Evolutionary conservation across 1,284 basidiomycete genomes (phyloP), one percentile per base, ranked within the genome.

Genomic region (Chalciporus sp.): DNA sequence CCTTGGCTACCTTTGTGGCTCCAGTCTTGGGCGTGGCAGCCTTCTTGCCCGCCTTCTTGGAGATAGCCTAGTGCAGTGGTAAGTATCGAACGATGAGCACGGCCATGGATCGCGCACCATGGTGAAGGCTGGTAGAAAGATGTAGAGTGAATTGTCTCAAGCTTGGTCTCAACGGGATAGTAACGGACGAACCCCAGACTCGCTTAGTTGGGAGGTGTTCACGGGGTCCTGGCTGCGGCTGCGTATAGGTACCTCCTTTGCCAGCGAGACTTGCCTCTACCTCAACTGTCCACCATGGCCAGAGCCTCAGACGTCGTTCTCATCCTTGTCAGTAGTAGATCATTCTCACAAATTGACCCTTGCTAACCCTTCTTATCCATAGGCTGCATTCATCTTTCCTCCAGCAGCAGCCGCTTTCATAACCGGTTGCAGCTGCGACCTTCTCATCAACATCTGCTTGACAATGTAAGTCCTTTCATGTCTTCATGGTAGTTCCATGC

Each of bases 31-130:
- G 72, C 61, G 81, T 78, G 60, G 81, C 78, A 49, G 80, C 85
- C 78, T 94, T 95, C 83, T 94, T 95, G 41, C 88, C 92, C 52
- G 92, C 92, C 77, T 94, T 95, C 82, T 94, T 94, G 40, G 91
- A 93, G 63, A 86, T 84, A 52, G 92, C 93, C 93, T 95, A 62
- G 4, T 48, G 20, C 27, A 23, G 44, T 12, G 5, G 42, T 66
- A 8, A 63, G 47, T 16, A 42, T 14, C 17, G 50, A 10, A 37
- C 3, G n/a, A 9, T 8, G 8, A 47, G 40, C 26, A 31, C 12
- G 26, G 42, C 20, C 26, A 20, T 3, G 23, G 5, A 19, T 33
- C 29, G 42, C 67, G 52, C 42, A 69, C 65, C 65, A 67, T 67
- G 55, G 51, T 45, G 48, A 53, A 59, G 43, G 17, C 35, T 46